Percentiles rank a stretch among this genome's conserved stretches.
Evolutionary conservation across 2,329 filamentous ascomycete species (phyloP).

Genomic region (Ceratocystis smalleyi): DNA sequence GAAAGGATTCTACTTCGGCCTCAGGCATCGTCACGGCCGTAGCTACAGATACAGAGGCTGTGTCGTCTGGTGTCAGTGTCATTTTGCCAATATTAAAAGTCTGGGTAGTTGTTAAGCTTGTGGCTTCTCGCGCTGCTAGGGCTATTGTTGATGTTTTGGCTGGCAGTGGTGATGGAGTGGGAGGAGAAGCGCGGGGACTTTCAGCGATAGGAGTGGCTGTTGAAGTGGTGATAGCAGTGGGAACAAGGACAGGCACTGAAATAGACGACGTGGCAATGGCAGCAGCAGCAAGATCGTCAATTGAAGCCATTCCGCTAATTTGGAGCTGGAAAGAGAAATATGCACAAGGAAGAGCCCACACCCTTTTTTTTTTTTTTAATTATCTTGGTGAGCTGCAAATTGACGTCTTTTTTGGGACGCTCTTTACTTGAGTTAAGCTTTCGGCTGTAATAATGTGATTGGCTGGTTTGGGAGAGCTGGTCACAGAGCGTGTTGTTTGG

Average conservation of each 20-base stretch:
- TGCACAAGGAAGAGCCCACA: neutral
- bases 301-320: slow-evolving; percentile 28
- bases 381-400: neutral
- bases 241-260: slow-evolving; percentile 19
- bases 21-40: neutral
- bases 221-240: slow-evolving; percentile 18
- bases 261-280: slow-evolving; percentile 30
- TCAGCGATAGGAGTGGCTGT: neutral
- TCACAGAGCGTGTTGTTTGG: too few species aligned
- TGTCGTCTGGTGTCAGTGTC: neutral
- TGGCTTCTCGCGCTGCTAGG: neutral
- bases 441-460: too few species aligned
- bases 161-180: neutral
- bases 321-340: neutral
- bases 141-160: neutral
- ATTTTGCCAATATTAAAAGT: neutral
- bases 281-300: slow-evolving; percentile 35
- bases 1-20: neutral
- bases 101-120: neutral
- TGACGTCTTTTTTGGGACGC: neutral
- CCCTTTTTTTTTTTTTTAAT: too few species aligned
- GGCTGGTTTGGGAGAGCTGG: too few species aligned
- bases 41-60: slow-evolving; percentile 14
- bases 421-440: too few species aligned
- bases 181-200: neutral